A percentile compares a stretch with the other conserved stretches of the same genome.
Evolutionary conservation across 768 basidiomycete species (phyloP).

Genomic region (Sarcomyxa edulis): DNA sequence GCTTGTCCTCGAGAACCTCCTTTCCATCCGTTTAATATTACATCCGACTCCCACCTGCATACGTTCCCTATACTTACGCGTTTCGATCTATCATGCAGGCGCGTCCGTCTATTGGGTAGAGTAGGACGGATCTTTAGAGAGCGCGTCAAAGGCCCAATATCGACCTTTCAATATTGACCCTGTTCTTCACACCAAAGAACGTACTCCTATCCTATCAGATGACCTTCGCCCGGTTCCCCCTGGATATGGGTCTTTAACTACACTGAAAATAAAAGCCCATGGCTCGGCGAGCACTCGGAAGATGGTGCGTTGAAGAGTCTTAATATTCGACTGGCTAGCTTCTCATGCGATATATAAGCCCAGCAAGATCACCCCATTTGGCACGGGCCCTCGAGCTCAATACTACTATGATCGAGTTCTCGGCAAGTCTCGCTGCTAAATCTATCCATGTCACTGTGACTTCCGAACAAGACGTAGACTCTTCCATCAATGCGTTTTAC

Average conservation of each 20-base stretch:
- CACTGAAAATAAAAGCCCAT: constrained; percentile 90
- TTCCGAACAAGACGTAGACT: constrained; percentile 63
- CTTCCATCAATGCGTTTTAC: constrained; percentile 59
- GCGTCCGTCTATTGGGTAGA: constrained; percentile 96
- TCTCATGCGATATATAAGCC: constrained; percentile 43
- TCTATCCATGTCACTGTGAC: constrained; percentile 70
- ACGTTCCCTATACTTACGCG: constrained; percentile 88
- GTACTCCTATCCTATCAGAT: constrained; percentile 65
- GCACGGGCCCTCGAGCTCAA: constrained; percentile 92
- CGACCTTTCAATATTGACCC: constrained; percentile 98
- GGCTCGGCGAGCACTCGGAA: constrained; percentile 93
- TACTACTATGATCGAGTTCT: constrained; percentile 78
- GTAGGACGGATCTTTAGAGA: constrained; percentile 64
- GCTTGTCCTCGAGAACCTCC: no score
- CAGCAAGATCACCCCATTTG: constrained; percentile 87
- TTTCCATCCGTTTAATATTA: constrained; percentile 49
- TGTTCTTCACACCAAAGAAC: constrained; percentile 67
- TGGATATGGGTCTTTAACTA: constrained; percentile 97
- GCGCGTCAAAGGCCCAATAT: constrained; percentile 74
- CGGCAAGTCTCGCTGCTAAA: constrained; percentile 51
- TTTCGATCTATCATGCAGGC: constrained; percentile 93
- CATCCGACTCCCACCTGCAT: constrained; percentile 90
- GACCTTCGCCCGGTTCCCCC: constrained; percentile 47
- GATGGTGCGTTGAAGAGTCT: constrained; percentile 66
- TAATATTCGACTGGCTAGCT: no score